A percentile compares a stretch with the other conserved stretches of the same genome.
phyloP scores from a whole-genome alignment of 1,284 basidiomycete species.

The Melampsora occidentalis region DNA sequence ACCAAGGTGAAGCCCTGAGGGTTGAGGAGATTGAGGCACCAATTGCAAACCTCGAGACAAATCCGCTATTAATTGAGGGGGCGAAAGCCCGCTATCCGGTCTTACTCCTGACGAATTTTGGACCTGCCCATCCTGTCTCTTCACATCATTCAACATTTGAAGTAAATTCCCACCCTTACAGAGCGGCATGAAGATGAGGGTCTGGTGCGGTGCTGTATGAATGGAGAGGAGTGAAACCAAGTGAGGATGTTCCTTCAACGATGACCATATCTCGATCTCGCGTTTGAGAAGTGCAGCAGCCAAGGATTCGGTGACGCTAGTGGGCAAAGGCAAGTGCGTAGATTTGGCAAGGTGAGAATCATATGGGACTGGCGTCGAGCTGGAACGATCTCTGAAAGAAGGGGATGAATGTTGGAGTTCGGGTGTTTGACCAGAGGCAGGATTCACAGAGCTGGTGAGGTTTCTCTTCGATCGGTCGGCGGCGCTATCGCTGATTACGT shows the following conservation, averaged over 20 bases:
- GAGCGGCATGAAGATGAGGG: constrained; percentile 77
- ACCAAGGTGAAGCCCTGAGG: constrained; percentile 46
- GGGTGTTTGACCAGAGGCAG: background rate
- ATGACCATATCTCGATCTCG: constrained; percentile 75
- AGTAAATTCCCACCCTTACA: constrained; percentile 81
- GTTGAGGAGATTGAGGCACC: background rate
- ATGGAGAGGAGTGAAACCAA: constrained; percentile 76
- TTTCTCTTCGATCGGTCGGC: background rate
- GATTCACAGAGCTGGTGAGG: background rate
- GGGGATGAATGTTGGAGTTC: constrained; percentile 40
- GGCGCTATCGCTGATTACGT: background rate
- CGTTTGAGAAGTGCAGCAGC: constrained; percentile 62
- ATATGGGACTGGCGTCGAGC: constrained; percentile 29
- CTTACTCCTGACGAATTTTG: background rate
- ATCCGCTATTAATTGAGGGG: constrained; percentile 17
- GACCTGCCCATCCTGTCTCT: background rate
- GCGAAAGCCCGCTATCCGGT: background rate
- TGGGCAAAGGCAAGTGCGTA: constrained; percentile 58
- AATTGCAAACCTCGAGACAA: background rate
- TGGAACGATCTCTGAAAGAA: constrained; percentile 42
- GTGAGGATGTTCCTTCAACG: constrained; percentile 64
- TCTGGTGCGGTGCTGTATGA: constrained; percentile 65
- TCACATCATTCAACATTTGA: constrained; percentile 66
- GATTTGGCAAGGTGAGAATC: constrained; percentile 57
- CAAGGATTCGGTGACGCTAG: constrained; percentile 56